Percentiles rank a stretch among this genome's conserved stretches.
Evolutionary conservation across 169 alveolate species (phyloP).

Genomic region (Plasmodium cynomolgi): DNA sequence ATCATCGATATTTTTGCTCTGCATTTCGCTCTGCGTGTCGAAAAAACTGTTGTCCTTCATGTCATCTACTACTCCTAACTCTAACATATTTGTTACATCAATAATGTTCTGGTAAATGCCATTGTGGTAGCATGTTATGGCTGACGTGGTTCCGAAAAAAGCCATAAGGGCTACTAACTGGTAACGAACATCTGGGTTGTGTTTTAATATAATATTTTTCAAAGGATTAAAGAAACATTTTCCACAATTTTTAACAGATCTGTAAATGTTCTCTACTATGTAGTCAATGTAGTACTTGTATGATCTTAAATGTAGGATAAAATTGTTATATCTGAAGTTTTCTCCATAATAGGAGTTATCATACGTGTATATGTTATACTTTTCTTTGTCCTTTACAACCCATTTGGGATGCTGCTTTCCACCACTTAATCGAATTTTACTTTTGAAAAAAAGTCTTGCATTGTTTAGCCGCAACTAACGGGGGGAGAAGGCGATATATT

Average conservation of each 20-base stretch:
- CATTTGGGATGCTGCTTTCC: slow-evolving; percentile 75
- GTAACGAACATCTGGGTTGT: slow-evolving; percentile 90
- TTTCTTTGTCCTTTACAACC: slow-evolving; percentile 75
- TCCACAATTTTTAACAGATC: slow-evolving; percentile 53
- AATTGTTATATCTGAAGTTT: slow-evolving; percentile 68
- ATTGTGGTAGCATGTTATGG: slow-evolving; percentile 83
- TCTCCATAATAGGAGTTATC: slow-evolving; percentile 75
- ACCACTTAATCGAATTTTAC: slow-evolving; percentile 72
- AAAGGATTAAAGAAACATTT: slow-evolving; percentile 79
- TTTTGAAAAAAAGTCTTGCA: slow-evolving; percentile 73
- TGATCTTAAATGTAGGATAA: slow-evolving; percentile 70
- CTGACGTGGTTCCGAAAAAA: slow-evolving; percentile 86
- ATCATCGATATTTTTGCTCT: slow-evolving; percentile 77
- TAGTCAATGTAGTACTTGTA: slow-evolving; percentile 76
- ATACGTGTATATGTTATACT: slow-evolving; percentile 65
- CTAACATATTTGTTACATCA: slow-evolving; percentile 79
- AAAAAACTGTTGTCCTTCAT: slow-evolving; percentile 88
- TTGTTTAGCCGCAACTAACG: slow-evolving; percentile 72
- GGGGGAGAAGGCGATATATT: not conserved
- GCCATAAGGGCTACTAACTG: slow-evolving; percentile 88
- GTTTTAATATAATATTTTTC: slow-evolving; percentile 78
- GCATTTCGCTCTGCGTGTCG: slow-evolving; percentile 82
- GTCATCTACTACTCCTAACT: slow-evolving; percentile 86
- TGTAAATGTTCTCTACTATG: slow-evolving; percentile 68
- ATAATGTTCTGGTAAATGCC: slow-evolving; percentile 86